Conservation (phyloP, 2,329 filamentous ascomycete genomes). For the Lasiodiplodia theobromae region DNA sequence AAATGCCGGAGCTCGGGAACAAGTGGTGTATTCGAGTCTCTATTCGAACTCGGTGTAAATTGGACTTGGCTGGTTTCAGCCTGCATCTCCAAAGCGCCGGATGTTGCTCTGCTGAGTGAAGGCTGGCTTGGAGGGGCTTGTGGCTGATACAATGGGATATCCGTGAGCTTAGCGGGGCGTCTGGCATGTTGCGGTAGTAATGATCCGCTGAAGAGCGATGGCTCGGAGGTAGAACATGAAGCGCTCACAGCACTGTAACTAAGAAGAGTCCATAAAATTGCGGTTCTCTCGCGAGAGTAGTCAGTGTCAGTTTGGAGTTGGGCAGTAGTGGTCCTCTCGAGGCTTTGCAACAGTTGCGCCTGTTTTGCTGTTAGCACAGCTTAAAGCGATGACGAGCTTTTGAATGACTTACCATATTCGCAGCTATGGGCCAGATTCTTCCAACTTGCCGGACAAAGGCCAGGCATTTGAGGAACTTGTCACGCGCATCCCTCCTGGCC, state of each 20-base stretch:
- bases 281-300: not conserved
- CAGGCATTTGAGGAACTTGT: conserved; percentile 55
- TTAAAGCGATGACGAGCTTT: too few relatives aligned
- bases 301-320: not conserved
- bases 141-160: not conserved
- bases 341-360: not conserved
- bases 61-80: not conserved
- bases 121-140: not conserved
- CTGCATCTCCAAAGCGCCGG: not conserved
- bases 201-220: conserved; percentile 11
- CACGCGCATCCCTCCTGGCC: conserved; percentile 51
- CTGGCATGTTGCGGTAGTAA: conserved; percentile 4
- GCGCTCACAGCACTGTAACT: conserved; percentile 13
- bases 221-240: not conserved
- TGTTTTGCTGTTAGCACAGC: not conserved
- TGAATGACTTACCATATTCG: conserved; percentile 39
- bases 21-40: not conserved
- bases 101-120: not conserved
- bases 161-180: not conserved
- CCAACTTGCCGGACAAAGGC: conserved; percentile 51
- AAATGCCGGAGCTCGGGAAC: conserved; percentile 12
- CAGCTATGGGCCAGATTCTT: conserved; percentile 55
- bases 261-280: conserved; percentile 12
- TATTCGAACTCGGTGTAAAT: not conserved
- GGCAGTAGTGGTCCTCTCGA: conserved; percentile 9